Base-by-base conservation (phyloP, 768 basidiomycete species). In the Mycena haematopus region DNA sequence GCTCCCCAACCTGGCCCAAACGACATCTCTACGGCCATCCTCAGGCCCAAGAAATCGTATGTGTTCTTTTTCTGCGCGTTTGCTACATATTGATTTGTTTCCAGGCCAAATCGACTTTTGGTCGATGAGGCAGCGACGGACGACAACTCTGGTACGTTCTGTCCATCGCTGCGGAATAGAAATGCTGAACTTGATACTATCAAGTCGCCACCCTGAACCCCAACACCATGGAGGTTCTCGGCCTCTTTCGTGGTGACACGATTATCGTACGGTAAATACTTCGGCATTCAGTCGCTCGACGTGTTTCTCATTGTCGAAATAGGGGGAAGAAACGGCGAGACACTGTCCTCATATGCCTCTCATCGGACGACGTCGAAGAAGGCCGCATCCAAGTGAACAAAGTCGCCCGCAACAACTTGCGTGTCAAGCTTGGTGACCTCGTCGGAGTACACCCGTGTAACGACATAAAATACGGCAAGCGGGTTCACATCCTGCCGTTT, bases 301-400 rank as follows among this genome's bases (percentile, higher is more conserved):
- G 35, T 62, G 60, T 21, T 44, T 57, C 46, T 19, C 25, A 54
- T 35, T 8, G 27, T 64, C 24, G 55, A 21, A 42, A 38, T 22
- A 95, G 96, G 63, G 96, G 97, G 50, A 99, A 99, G 86, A 96
- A 97, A 82, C 89, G 97, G 72, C 89, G 91, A 70, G 96, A 99
- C 71, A 98, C 96, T 9, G 97, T 99, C 45, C 89, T 99, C 65
- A 99, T 99, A 75, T 97, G 95, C 72, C 77, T 99, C 72, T 92
- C 91, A 72, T 92, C 92, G 42, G 97, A 99, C 71, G 94, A 96
- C 65, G 93, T 99, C 64, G 97, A 98, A 70, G 97, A 99, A 77
- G 96, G 97, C 60, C 93, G 93, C 74, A 96, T 99, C 66, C 96
- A 97, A 71, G 81, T 99, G 79, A 99, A 99, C 89, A 99, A 99